phyloP scores from a whole-genome alignment of 345 rosid species.

The Heritiera littoralis region DNA sequence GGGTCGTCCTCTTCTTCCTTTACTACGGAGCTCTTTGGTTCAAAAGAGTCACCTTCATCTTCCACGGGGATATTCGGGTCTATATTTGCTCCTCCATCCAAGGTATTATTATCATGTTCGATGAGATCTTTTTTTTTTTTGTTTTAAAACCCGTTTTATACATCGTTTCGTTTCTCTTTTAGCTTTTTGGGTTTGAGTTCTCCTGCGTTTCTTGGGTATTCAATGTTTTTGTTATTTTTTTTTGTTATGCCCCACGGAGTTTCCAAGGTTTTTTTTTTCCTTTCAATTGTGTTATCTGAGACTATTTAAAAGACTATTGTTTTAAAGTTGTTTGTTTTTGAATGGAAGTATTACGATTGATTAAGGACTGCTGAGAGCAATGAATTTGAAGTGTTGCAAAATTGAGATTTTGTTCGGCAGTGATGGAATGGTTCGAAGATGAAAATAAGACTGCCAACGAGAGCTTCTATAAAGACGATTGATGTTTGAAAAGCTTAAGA shows the following conservation, averaged over 20 bases:
- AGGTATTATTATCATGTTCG: slow-evolving; percentile 36
- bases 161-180: not conserved
- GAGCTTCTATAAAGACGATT: not conserved
- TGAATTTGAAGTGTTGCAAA: not conserved
- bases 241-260: not conserved
- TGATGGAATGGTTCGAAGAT: not conserved
- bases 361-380: not conserved
- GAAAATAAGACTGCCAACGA: not conserved
- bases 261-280: not conserved
- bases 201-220: not conserved
- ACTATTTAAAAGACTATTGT: not conserved
- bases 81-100: slow-evolving; percentile 57
- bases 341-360: not conserved
- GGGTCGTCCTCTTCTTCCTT: slow-evolving; percentile 51
- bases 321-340: not conserved
- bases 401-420: not conserved
- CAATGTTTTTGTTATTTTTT: not conserved
- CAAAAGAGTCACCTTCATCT: slow-evolving; percentile 57
- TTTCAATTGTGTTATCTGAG: not conserved
- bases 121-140: not conserved
- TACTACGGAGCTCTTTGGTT: slow-evolving; percentile 69
- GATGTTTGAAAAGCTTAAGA: not conserved
- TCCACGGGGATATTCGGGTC: slow-evolving; percentile 60
- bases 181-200: not conserved
- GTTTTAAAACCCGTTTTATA: not conserved